Base-by-base conservation (phyloP, 129 eudicot genomes). In the Arctium minus region DNA sequence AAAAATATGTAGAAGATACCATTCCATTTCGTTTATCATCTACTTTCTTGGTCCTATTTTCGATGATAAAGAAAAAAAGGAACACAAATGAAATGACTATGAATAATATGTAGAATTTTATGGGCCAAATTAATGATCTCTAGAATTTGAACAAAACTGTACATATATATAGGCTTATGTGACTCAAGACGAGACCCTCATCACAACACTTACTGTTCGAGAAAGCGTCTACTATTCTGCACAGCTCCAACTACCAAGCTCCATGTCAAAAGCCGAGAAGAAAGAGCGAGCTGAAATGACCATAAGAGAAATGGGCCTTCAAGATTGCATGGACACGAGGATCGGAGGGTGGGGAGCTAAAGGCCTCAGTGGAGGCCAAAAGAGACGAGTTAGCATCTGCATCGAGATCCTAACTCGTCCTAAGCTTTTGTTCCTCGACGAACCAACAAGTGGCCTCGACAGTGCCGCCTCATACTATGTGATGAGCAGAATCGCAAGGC, bases 381-480 rank as follows among this genome's bases (percentile, higher is more conserved):
- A 91, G 89, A 88, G 98, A 74, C 84, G 97, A 84, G 94, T 94
- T 10, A 94, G 97, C 87, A 94, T 94, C 68, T 94, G 98, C 78
- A 89, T 92, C 32, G 98, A 92, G 78, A 89, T 94, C 48, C 75
- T 94, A 62, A 89, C 96, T 17, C 89, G 90, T 10, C 97, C 97
- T 0, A 86, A 83, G 60, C 90, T 94, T 33, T 88, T 94, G 2
- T 94, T 92, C 67, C 92, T 94, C 17, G 98, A 94, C 35, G 98
- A 94, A 88, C 98, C 98, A 37, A 94, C 98, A 8, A 94, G 97
- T 32, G 98, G 98, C 1, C 87, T 94, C 3, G 98, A 92, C 73
- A 89, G 97, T 73, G 97, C 98, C 0, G 92, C 96, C 5, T 91
- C 98, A 10, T 94, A 86, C 88, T 92, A 94, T 31, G 96, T 94